Evolutionary conservation across 306 rosid species (phyloP), one percentile per base, ranked within the genome.

Genomic region (Glycyrrhiza uralensis): DNA sequence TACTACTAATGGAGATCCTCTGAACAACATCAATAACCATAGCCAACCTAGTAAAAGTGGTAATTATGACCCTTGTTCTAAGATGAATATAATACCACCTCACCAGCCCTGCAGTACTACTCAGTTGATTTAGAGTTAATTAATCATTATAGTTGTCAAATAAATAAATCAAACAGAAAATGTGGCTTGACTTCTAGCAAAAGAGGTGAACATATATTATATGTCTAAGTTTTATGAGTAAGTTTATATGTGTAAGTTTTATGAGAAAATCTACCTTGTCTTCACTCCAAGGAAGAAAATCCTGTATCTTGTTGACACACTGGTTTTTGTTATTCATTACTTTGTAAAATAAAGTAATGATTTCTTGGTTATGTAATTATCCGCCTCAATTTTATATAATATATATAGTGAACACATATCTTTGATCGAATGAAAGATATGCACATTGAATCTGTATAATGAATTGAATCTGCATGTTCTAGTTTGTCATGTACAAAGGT

Each of bases 41-140:
- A 35, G 1, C 17, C 68, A 39, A 23, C n/a, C 19, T 24, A 23
- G 17, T 38, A 15, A 63, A 32, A 65, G 38, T 59, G 79, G 35
- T n/a, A n/a, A n/a, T 19, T 56, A 39, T 45, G 76, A 41, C 8
- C 36, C 61, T 50, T 38, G 44, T 74, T 68, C 76, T 23, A 24
- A 39, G 38, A 33, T 39, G 55, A 60, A 62, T 15, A 26, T 56
- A 50, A 7, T 74, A 6, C 42, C 50, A 22, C 51, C 41, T 33
- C 75, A 50, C 33, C 55, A 50, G 0, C 18, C 75, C 13, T 35
- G 13, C 72, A n/a, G n/a, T n/a, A 67, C 66, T 22, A 58, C 58
- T 58, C 33, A 24, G 50, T 30, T 63, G 17, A 36, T 67, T 13
- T 51, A 65, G 69, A 42, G 49, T 66, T 41, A 9, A 29, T 56